Percentiles rank a stretch among this genome's conserved stretches.
Evolutionary conservation across 1,139 yeast genomes (phyloP).

Genomic region (Yamadazyma sp.): DNA sequence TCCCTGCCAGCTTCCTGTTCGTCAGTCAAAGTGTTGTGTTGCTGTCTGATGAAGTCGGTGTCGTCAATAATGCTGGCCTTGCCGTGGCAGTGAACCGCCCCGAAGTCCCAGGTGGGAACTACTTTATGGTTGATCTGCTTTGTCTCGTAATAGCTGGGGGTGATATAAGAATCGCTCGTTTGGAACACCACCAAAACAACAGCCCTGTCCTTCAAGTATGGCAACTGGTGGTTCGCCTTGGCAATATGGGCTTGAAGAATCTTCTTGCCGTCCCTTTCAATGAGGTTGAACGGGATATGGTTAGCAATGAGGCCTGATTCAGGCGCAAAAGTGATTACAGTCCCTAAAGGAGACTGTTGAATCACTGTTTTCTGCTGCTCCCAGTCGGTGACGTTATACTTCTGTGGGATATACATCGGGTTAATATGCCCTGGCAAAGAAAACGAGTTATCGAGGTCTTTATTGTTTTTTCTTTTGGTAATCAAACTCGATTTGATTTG

Average conservation of each 20-base stretch:
- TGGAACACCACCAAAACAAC: constrained; percentile 56
- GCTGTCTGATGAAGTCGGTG: constrained; percentile 46
- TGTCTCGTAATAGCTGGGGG: constrained; percentile 62
- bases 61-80: constrained; percentile 49
- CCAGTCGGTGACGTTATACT: constrained; percentile 35
- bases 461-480: not conserved
- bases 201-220: constrained; percentile 39
- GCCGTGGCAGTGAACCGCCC: constrained; percentile 61
- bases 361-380: constrained; percentile 44
- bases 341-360: constrained; percentile 51
- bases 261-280: constrained; percentile 39
- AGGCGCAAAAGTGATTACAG: constrained; percentile 43
- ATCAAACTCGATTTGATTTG: not conserved
- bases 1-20: constrained; percentile 47
- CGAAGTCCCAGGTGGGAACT: constrained; percentile 77
- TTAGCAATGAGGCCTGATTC: constrained; percentile 47
- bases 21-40: constrained; percentile 46
- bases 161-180: constrained; percentile 53
- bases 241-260: constrained; percentile 60
- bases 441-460: not conserved
- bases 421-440: no score
- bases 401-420: constrained; percentile 31
- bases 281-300: constrained; percentile 57
- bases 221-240: constrained; percentile 52
- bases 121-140: constrained; percentile 60